Base-by-base conservation (phyloP, 1,284 basidiomycete genomes). In the Rhodotorula mucilaginosa region DNA sequence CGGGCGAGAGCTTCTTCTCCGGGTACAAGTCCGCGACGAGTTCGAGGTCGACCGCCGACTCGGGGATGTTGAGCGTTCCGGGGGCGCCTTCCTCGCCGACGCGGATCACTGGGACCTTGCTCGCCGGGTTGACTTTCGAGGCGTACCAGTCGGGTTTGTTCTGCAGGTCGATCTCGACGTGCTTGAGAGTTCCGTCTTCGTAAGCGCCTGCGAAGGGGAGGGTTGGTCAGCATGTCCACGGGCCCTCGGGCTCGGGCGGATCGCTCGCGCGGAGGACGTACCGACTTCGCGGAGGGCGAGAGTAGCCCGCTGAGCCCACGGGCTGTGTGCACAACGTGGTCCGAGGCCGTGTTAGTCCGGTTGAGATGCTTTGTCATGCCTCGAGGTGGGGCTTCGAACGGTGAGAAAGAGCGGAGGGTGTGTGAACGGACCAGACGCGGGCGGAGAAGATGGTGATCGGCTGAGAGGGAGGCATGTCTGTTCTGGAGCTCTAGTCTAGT, bases 221-320 rank as follows among this genome's bases (percentile, higher is more conserved):
- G 59, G 23, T 18, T 18, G 44, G 7, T n/a, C 23, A 60, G 39
- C 15, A 21, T 13, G 83, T 19, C 26, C 15, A 15, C 5, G 8
- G 19, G 26, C 2, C 2, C 10, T 44, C 12, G 8, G 12, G 10
- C 12, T 5, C 16, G 46, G n/a, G 15, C 18, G 34, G 44, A 10
- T 13, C 8, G 0, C 5, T 15, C 8, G n/a, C 16, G 44, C 15
- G 15, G 16, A 23, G 26, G 7, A 19, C 59, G n/a, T 26, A 15
- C 84, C 84, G 5, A 84, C 83, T 70, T 89, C 87, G 34, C 83
- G 81, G 21, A 89, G 83, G 1, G 88, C 87, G 23, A 90, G 79
- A 66, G 87, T 86, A 16, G 84, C 83, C 83, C 88, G 71, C 67
- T 78, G 60, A 49, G 71, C 68, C 66, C 72, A 72, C 2, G 67